Conservation (phyloP, 345 rosid genomes). For the Syzygium aqueum region DNA sequence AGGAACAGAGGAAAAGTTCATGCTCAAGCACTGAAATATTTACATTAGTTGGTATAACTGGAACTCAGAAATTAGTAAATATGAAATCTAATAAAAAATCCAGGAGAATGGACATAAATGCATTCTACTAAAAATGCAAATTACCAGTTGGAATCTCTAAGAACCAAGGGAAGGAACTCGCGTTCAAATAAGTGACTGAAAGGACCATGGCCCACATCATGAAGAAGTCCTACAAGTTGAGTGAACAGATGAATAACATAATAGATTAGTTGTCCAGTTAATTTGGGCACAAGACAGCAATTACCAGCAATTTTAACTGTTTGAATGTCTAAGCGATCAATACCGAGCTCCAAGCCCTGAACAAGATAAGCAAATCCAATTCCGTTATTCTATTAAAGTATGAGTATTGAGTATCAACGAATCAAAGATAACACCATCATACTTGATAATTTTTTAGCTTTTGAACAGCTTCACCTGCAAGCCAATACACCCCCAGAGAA, state of each 20-base stretch:
- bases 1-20: neutral
- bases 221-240: slow-evolving; percentile 67
- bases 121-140: neutral
- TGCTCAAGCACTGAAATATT: neutral
- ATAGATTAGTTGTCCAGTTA: neutral
- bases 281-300: neutral
- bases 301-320: slow-evolving; percentile 90
- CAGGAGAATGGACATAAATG: neutral
- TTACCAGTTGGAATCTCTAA: slow-evolving; percentile 48
- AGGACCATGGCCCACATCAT: slow-evolving; percentile 97
- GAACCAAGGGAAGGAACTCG: slow-evolving; percentile 74
- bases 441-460: slow-evolving; percentile 61
- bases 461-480: slow-evolving; percentile 70
- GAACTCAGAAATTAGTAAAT: neutral
- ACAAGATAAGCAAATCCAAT: neutral
- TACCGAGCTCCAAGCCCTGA: slow-evolving; percentile 79
- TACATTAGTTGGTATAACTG: neutral
- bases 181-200: slow-evolving; percentile 92
- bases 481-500: slow-evolving; percentile 89
- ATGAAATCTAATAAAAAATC: neutral
- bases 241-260: neutral
- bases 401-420: neutral
- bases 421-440: slow-evolving; percentile 6
- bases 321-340: slow-evolving; percentile 69
- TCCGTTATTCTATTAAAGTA: neutral